Percentiles rank a stretch among this genome's conserved stretches.
phyloP scores from a whole-genome alignment of 495 filamentous ascomycete genomes.

The Aspergillus cavernicola region DNA sequence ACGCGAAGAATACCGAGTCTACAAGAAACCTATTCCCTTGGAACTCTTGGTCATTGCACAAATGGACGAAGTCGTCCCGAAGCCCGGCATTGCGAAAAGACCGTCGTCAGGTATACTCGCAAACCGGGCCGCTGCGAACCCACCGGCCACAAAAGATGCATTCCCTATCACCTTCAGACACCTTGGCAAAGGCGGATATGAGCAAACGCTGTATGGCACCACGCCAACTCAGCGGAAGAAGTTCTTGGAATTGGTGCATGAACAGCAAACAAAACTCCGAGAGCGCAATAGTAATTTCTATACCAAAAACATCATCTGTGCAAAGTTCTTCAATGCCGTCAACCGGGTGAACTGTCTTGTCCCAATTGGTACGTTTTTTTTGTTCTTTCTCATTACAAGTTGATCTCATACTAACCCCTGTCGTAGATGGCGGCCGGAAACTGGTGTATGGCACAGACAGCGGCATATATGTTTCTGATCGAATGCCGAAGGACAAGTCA shows the following conservation, averaged over 20 bases:
- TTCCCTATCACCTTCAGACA: conserved; percentile 98
- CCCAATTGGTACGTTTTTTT: conserved; percentile 64
- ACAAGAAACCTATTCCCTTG: conserved; percentile 91
- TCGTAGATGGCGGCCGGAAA: conserved; percentile 85
- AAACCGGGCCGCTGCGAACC: conserved; percentile 57
- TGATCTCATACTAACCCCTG: not conserved
- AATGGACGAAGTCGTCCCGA: conserved; percentile 92
- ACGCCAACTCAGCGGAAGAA: conserved; percentile 79
- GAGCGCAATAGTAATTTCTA: conserved; percentile 86
- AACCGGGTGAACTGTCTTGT: conserved; percentile 92
- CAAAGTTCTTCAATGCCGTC: conserved; percentile 73
- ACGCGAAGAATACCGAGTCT: conserved; percentile 88
- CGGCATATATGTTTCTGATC: conserved; percentile 87
- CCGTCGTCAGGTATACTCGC: conserved; percentile 84
- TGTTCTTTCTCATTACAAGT: not conserved
- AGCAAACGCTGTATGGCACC: conserved; percentile 82
- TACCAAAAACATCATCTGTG: conserved; percentile 80
- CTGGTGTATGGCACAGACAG: conserved; percentile 89
- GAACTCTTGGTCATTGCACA: conserved; percentile 91
- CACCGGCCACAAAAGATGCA: conserved; percentile 56
- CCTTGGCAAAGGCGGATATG: conserved; percentile 94
- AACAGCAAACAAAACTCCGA: conserved; percentile 78
- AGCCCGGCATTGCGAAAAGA: conserved; percentile 73
- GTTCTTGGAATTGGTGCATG: conserved; percentile 93
- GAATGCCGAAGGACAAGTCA: conserved; percentile 77